These are phyloP conservation scores for Nakaseomyces delphensis DNA, from an alignment of 1,139 yeast species.

Conservation along the genomic window DNA sequence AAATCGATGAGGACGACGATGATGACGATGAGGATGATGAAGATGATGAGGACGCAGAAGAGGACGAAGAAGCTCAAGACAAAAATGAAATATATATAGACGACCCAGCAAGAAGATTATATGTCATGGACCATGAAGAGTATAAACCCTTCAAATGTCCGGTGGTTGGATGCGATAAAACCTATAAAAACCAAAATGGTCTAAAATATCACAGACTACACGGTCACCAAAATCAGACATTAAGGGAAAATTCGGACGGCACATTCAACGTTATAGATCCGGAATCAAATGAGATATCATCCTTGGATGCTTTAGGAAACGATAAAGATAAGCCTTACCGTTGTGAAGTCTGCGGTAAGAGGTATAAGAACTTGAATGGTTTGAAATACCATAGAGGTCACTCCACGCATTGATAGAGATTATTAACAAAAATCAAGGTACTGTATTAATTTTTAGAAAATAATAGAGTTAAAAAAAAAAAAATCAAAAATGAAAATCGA, in stretches of 20 bases:
- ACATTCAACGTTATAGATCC: conserved; percentile 90
- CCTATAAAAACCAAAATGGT: conserved; percentile 95
- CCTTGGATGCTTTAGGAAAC: conserved; percentile 49
- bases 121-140: conserved; percentile 86
- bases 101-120: conserved; percentile 90
- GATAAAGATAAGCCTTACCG: conserved; percentile 97
- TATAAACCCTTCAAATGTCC: conserved; percentile 97
- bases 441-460: too few relatives aligned
- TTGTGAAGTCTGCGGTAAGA: conserved; percentile 96
- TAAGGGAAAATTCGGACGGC: conserved; percentile 88
- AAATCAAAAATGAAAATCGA: not conserved
- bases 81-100: conserved; percentile 53
- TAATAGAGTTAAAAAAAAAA: not conserved
- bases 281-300: conserved; percentile 56
- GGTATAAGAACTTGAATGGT: conserved; percentile 93
- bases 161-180: conserved; percentile 95
- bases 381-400: conserved; percentile 96
- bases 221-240: conserved; percentile 93
- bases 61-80: conserved; percentile 6
- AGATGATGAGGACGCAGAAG: conserved; percentile 27
- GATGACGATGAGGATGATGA: conserved; percentile 33
- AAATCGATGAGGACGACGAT: conserved; percentile 30
- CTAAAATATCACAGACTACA: conserved; percentile 90
- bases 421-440: not conserved
- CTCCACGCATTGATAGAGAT: conserved; percentile 62